Evolutionary conservation across 2,329 filamentous ascomycete genomes (phyloP), one percentile per base, ranked within the genome.

Genomic region (Xylariaceae sp.): DNA sequence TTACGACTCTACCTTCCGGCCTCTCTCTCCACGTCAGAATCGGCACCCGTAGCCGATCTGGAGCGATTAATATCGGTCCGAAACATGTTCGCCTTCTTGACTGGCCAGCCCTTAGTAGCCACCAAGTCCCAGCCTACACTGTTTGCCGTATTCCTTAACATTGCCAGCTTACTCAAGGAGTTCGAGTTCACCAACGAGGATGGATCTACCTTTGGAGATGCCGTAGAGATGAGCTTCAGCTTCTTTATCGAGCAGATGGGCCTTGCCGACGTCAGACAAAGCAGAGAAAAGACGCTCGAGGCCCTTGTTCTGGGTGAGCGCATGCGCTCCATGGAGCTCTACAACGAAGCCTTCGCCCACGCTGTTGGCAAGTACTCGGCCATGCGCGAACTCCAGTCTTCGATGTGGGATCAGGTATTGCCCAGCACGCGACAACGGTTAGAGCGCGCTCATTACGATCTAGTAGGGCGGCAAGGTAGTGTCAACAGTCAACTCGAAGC

Each of bases 321-420:
- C 44, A 89, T 97, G 86, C 87, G 87, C 59, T 96, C 84, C 52
- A 84, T 88, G 68, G 82, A 87, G 6, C 81, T 99, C 2, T 97
- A 96, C 75, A 90, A 90, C 60, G 92, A 97, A 73, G 91, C 90
- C 0, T 97, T 97, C 69, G 86, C 92, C 4, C 94, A 97, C 73
- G 91, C 88, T 0, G 91, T 90, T 8, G 94, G 93, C 53, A 95
- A 94, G 73, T 90, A 93, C 60, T 83, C 89, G 17, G 81, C 91
- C 37, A 84, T 92, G 60, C 81, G 86, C 57, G 78, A 82, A 1
- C 75, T 92, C 51, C 82, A 85, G 49, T 86, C 85, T 53, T 83
- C 86, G 0, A 83, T 94, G 52, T 92, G 86, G 72, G 77, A 81
- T 30, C 78, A 88, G 67, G 83, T 97, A 48, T 89, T 87, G 1